A percentile compares a stretch with the other conserved stretches of the same genome.
phyloP scores from a whole-genome alignment of 768 basidiomycete species.

The Russula sp. region DNA sequence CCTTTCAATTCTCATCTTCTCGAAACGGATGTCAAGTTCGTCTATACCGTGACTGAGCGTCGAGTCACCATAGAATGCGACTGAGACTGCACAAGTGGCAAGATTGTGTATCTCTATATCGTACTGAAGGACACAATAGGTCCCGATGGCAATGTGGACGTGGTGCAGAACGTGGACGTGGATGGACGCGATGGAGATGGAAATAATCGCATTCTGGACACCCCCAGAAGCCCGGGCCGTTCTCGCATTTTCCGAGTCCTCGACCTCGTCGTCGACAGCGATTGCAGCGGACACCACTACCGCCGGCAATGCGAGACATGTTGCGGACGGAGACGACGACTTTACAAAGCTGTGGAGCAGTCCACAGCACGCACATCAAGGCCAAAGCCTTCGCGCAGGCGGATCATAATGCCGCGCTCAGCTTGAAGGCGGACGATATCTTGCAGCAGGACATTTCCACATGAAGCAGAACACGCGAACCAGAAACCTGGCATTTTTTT shows the following conservation, averaged over 20 bases:
- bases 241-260: neutral
- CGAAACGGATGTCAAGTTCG: too few species aligned
- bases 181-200: conserved; percentile 10
- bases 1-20: too few species aligned
- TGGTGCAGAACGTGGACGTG: neutral
- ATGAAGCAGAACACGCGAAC: neutral
- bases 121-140: neutral
- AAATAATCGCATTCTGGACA: conserved; percentile 3
- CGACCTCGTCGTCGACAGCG: neutral
- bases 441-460: conserved; percentile 11
- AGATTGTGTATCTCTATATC: too few species aligned
- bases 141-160: neutral
- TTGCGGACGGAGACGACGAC: neutral
- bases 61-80: too few species aligned
- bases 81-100: too few species aligned
- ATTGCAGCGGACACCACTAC: neutral
- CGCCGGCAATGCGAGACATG: neutral
- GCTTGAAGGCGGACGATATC: conserved; percentile 13
- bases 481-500: neutral
- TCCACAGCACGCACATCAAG: neutral
- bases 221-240: conserved; percentile 18
- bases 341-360: conserved; percentile 1
- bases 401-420: neutral
- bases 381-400: neutral
- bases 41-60: too few species aligned